These are phyloP conservation scores for Russula ochroleuca DNA, from an alignment of 768 basidiomycete genomes.

Conservation along the genomic window DNA sequence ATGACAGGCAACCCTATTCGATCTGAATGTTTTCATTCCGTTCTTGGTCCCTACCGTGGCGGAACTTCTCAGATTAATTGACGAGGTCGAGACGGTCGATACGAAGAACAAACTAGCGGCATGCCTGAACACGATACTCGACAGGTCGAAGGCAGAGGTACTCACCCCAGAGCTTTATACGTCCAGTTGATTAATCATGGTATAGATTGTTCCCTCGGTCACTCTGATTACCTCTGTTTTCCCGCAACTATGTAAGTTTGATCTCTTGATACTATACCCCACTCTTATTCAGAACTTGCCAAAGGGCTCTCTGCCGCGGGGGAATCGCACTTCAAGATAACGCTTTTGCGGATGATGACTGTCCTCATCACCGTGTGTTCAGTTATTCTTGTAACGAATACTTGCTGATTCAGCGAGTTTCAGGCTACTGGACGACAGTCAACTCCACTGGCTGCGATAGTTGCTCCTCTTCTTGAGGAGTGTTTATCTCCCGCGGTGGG, in stretches of 20 bases:
- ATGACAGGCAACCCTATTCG: conserved; percentile 59
- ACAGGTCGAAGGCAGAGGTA: conserved; percentile 41
- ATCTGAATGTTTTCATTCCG: conserved; percentile 59
- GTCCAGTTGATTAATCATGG: background rate
- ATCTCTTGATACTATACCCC: conserved; percentile 1
- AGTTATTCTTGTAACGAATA: background rate
- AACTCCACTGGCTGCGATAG: conserved; percentile 47
- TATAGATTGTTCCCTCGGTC: conserved; percentile 65
- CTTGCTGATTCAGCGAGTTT: conserved; percentile 9
- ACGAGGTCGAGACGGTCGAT: conserved; percentile 70
- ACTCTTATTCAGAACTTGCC: conserved; percentile 24
- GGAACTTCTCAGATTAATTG: conserved; percentile 66
- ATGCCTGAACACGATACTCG: conserved; percentile 66
- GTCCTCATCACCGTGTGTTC: conserved; percentile 60
- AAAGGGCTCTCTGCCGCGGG: conserved; percentile 65
- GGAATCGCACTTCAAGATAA: conserved; percentile 68
- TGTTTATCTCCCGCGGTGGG: conserved; percentile 51
- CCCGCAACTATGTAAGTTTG: conserved; percentile 63
- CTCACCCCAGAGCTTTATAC: background rate
- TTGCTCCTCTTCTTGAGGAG: conserved; percentile 62
- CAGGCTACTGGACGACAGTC: conserved; percentile 69
- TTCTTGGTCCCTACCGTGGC: conserved; percentile 56
- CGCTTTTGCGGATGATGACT: conserved; percentile 63
- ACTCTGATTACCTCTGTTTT: conserved; percentile 58
- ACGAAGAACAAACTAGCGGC: conserved; percentile 70